Base-by-base conservation (phyloP, 1,284 basidiomycete species). In the Fomitiporia mediterranea region DNA sequence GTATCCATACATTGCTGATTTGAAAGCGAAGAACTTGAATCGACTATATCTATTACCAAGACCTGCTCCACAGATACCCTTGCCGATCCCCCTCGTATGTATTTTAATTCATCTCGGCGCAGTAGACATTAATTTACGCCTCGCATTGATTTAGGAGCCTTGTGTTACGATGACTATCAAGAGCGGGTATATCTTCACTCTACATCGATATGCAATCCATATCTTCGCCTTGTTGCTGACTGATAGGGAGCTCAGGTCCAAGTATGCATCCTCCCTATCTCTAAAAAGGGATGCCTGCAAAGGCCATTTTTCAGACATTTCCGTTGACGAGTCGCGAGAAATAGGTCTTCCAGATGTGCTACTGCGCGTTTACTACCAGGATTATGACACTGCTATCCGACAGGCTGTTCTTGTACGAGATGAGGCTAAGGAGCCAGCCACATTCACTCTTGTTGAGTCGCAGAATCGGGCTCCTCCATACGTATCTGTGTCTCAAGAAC, bases 1-100 rank as follows among this genome's bases (percentile, higher is more conserved):
- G 13, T 56, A 51, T 21, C 55, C 55, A 17, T 44, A 38, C 13
- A 15, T 56, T 32, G 35, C 38, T n/a, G 25, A 51, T 13, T 56
- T 48, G 55, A 23, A 19, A 1, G 27, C 27, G 11, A 23, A 37
- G 11, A 8, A 43, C 27, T 21, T 21, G 15, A 7, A 19, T 23
- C 4, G 42, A 9, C 19, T 43, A 43, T n/a, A n/a, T n/a, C n/a
- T n/a, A n/a, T n/a, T n/a, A n/a, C n/a, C n/a, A n/a, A n/a, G n/a
- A n/a, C n/a, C n/a, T n/a, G n/a, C n/a, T n/a, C n/a, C n/a, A n/a
- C n/a, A n/a, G n/a, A n/a, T n/a, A n/a, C n/a, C n/a, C n/a, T n/a
- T n/a, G n/a, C n/a, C n/a, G n/a, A n/a, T n/a, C n/a, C n/a, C n/a
- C n/a, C n/a, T n/a, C n/a, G n/a, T n/a, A n/a, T n/a, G n/a, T n/a